Base-by-base conservation (phyloP, 1,284 basidiomycete genomes). In the Porodaedalea pini region DNA sequence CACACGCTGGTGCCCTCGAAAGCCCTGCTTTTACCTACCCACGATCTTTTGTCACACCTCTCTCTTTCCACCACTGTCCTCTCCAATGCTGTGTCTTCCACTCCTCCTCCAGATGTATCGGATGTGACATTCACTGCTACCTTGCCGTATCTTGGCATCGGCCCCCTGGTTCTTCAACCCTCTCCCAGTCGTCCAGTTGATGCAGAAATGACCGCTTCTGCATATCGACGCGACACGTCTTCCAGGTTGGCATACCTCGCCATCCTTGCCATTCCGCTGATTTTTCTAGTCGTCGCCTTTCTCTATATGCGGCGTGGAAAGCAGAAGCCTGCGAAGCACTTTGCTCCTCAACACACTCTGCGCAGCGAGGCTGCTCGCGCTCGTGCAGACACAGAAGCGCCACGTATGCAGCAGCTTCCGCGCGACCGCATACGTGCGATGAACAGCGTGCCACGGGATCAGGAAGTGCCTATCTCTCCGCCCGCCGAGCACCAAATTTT, bases 401-500 rank as follows among this genome's bases (percentile, higher is more conserved):
- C 44, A 19, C 43, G 40, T 6, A 37, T 41, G 15, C 44, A 48
- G 25, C 25, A 45, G 15, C 52, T 59, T 15, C 57, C 57, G 25
- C 52, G 57, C 21, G 57, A 59, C 43, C 45, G 45, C 29, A 59
- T 59, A 21, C 51, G 57, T 17, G 53, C 57, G 2, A 59, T 59
- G 57, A 55, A 59, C 36, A 55, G 51, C 11, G 53, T 54, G n/a
- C 44, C 51, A 27, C 39, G 37, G 37, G 29, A 36, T 32, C 21
- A 25, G n/a, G 34, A 41, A n/a, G 17, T 19, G 23, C 23, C 51
- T 8, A 21, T 29, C 17, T 23, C 45, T 31, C 47, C 37, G 17
- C 8, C 45, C 13, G 27, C 54, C 11, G 47, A 47, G 13, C 32
- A 23, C 17, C 54, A 52, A 11, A 25, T 40, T 37, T 52, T 47